Conservation (phyloP, 768 basidiomycete genomes). For the Cystofilobasidium ferigula region DNA sequence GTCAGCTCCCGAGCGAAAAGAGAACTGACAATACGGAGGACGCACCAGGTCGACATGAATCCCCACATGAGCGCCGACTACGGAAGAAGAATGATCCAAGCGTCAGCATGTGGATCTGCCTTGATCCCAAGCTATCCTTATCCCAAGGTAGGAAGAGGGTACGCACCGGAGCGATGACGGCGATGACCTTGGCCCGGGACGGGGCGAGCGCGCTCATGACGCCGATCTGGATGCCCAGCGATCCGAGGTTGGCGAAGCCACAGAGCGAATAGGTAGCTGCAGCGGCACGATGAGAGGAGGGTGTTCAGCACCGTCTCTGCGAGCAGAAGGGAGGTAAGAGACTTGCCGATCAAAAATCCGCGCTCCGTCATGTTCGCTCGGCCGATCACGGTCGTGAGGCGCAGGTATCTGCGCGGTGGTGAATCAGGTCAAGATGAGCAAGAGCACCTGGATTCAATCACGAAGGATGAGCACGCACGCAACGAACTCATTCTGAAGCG, state of each 20-base stretch:
- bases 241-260: constrained; percentile 40
- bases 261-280: constrained; percentile 2
- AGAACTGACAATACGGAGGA: not conserved
- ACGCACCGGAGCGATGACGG: constrained; percentile 53
- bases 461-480: too few relatives aligned
- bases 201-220: constrained; percentile 62
- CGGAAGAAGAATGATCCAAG: too few relatives aligned
- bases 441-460: too few relatives aligned
- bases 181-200: constrained; percentile 58
- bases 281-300: not conserved
- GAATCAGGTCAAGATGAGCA: too few relatives aligned
- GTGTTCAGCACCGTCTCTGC: not conserved
- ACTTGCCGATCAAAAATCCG: constrained; percentile 2
- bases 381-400: too few relatives aligned
- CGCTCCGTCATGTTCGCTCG: constrained; percentile 5
- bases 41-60: constrained; percentile 46
- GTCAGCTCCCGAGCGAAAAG: not conserved
- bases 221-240: constrained; percentile 75
- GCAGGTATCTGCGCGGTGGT: too few relatives aligned
- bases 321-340: not conserved
- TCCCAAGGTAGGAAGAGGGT: constrained; percentile 39
- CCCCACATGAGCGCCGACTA: constrained; percentile 56
- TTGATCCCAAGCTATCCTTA: too few relatives aligned
- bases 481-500: not conserved
- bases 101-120: too few relatives aligned